These are phyloP conservation scores for Krasilnikovozyma curviuscula DNA, from an alignment of 768 basidiomycete genomes.

Conservation along the genomic window DNA sequence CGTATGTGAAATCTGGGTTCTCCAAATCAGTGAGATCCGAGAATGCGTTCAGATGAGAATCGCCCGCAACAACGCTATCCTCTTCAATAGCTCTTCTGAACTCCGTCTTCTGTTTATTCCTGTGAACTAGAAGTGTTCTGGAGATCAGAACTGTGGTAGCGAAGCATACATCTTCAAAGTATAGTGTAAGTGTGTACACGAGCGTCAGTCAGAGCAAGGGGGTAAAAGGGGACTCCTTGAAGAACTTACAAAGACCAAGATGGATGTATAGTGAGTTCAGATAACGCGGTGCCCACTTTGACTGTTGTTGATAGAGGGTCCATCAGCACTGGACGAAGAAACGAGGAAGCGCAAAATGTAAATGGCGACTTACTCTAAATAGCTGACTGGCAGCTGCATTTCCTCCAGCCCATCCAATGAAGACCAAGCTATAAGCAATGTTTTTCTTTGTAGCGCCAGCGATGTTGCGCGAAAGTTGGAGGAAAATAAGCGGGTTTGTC, in stretches of 20 bases:
- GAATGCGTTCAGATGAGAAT: conserved; percentile 30
- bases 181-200: no score
- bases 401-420: conserved; percentile 36
- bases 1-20: conserved; percentile 33
- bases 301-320: no score
- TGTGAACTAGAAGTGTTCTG: no score
- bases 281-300: conserved; percentile 33
- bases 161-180: no score
- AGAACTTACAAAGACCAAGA: conserved; percentile 33
- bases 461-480: conserved; percentile 14
- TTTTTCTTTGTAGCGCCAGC: conserved; percentile 36
- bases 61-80: no score
- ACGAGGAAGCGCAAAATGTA: no score
- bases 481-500: conserved; percentile 10
- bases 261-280: conserved; percentile 34
- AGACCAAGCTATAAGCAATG: conserved; percentile 33
- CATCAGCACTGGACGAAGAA: no score
- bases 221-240: no score
- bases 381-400: conserved; percentile 38
- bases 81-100: conserved; percentile 14
- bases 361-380: no score
- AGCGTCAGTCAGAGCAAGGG: no score
- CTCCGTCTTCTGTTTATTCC: conserved; percentile 17
- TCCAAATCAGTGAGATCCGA: conserved; percentile 35
- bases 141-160: no score